Evolutionary conservation across 1,284 basidiomycete genomes (phyloP), one percentile per base, ranked within the genome.

Genomic region (Erythrobasidium hasegawianum): DNA sequence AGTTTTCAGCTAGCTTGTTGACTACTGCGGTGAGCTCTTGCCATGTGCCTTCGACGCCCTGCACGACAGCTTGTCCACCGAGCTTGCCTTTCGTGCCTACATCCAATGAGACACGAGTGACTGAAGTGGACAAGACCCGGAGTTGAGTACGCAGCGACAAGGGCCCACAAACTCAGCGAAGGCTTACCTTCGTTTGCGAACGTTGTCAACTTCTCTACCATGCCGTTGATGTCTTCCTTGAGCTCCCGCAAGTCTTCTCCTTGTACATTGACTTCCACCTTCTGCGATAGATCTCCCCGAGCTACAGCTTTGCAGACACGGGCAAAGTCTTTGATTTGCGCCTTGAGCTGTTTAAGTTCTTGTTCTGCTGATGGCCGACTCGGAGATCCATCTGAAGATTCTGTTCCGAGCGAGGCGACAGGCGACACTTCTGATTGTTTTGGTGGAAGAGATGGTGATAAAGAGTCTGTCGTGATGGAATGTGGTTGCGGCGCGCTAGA

Each of bases 181-280:
- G 43, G 14, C 43, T 8, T 14, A 47, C 43, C 43, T 76, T 89
- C 88, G 74, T 85, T 85, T 49, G 88, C 87, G 76, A 90, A 90
- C 75, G 87, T 86, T 55, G 85, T 87, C 43, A 89, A 81, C 77
- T 87, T 33, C 70, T 68, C 24, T 18, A 78, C 78, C 90, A 97
- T 97, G 50, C 88, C 87, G 76, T 97, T 97, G 81, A 97, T 96
- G 73, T 95, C 93, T 72, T 97, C 91, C 82, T 97, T 97, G 75
- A 97, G 85, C 78, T 96, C 90, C 18, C 94, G 88, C 92, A 98
- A 96, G 68, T 95, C 90, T 68, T 89, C 88, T 71, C 94, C 94
- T 78, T 97, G 90, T 5, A 97, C 95, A 33, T 88, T 89, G 5
- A 97, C 93, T 47, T 90, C 94, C 71, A 98, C 96, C 81, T 96